phyloP scores from a whole-genome alignment of 352 stramenopile species.

The Globisporangium carolinianum region DNA sequence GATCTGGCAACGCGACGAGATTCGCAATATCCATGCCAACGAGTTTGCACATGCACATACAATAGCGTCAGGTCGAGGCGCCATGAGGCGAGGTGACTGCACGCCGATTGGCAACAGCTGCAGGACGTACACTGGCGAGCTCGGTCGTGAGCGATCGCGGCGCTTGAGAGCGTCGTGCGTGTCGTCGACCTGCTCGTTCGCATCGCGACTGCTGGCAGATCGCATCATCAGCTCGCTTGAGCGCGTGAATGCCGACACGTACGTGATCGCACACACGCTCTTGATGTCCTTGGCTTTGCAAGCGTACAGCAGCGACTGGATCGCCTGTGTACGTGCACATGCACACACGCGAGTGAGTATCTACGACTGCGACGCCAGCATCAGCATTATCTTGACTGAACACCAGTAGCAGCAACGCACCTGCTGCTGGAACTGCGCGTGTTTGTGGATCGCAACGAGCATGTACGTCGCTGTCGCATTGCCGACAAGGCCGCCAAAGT shows the following conservation, averaged over 20 bases:
- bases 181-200: neutral
- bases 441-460: conserved; percentile 52
- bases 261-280: conserved; percentile 22
- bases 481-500: conserved; percentile 41
- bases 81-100: no score
- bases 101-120: no score
- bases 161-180: neutral
- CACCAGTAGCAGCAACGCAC: conserved; percentile 15
- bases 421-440: conserved; percentile 55
- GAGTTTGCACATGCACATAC: no score
- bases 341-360: neutral
- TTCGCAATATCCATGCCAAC: no score
- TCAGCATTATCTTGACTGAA: no score
- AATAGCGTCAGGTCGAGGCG: no score
- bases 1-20: conserved; percentile 15
- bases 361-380: neutral
- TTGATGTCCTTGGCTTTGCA: conserved; percentile 78
- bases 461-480: conserved; percentile 41
- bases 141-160: neutral
- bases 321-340: conserved; percentile 29
- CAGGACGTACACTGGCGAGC: conserved; percentile 7
- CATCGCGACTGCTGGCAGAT: no score
- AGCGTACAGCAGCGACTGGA: conserved; percentile 71
- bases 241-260: conserved; percentile 23
- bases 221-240: neutral